These are phyloP conservation scores for Aspergillus sp. DNA, from an alignment of 2,329 filamentous ascomycete genomes.

Conservation along the genomic window DNA sequence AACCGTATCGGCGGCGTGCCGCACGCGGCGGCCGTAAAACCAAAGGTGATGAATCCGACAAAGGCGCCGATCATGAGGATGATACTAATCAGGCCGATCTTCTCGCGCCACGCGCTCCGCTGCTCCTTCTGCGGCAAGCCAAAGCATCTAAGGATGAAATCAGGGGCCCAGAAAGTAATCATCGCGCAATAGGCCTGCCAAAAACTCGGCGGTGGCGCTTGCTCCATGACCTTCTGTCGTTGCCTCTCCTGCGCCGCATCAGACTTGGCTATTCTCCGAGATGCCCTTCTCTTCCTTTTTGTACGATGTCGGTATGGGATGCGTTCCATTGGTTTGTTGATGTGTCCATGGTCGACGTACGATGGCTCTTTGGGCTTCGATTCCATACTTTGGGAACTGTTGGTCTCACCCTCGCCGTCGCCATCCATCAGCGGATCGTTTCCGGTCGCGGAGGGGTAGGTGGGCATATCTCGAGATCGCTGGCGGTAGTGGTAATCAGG, in stretches of 20 bases:
- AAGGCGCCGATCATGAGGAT: conserved; percentile 79
- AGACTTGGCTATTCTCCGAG: conserved; percentile 51
- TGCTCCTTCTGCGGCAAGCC: conserved; percentile 79
- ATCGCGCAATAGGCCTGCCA: conserved; percentile 96
- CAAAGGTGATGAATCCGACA: conserved; percentile 93
- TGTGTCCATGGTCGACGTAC: conserved; percentile 24
- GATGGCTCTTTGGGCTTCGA: conserved; percentile 35
- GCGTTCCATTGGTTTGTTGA: conserved; percentile 35
- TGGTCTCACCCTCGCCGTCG: conserved; percentile 41
- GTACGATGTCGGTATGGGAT: conserved; percentile 30
- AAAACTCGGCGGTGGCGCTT: conserved; percentile 67
- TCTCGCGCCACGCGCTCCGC: conserved; percentile 90
- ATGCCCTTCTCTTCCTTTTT: conserved; percentile 50
- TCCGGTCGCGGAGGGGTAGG: conserved; percentile 82
- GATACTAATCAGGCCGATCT: conserved; percentile 92
- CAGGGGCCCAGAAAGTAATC: conserved; percentile 89
- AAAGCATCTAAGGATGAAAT: conserved; percentile 73
- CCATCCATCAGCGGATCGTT: conserved; percentile 82
- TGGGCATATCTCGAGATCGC: conserved; percentile 86
- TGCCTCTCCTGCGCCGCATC: conserved; percentile 52
- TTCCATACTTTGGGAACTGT: conserved; percentile 56
- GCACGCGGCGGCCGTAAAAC: conserved; percentile 86
- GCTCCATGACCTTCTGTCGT: conserved; percentile 50
- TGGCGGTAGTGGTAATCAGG: conserved; percentile 94
- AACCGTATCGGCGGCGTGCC: conserved; percentile 61